Base-by-base conservation (phyloP, 2,329 filamentous ascomycete genomes). In the Aspergillus puulaauensis region DNA sequence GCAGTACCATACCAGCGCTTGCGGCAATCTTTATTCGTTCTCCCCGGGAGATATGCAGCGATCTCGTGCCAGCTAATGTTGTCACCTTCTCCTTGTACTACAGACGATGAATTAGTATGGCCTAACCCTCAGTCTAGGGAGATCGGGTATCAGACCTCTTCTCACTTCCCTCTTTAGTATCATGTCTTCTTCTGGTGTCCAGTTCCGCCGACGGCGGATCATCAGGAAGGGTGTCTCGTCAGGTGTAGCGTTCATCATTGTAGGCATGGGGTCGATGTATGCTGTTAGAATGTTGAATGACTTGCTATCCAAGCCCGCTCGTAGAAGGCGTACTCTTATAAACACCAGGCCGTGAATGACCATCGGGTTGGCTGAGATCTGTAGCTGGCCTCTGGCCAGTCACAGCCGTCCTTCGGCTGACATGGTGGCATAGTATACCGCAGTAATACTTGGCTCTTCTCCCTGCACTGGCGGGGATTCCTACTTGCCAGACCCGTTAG, bases 1-100 rank as follows among this genome's bases (percentile, higher is more conserved):
- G 54, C 48, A 5, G 52, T 56, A 19, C 54, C 47, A 27, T 59
- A 51, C 57, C 57, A 59, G 6, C 52, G 57, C 24, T 59, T 59
- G 24, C 57, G 52, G 17, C 52, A 59, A 15, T 59, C 57, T 41
- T 59, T 59, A 43, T 59, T 59, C 5, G 52, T 59, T 21, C 52
- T 33, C 14, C 52, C 52, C 4, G 57, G 52, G 2, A 59, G 57
- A 14, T 52, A 49, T 35, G 54, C 52, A 12, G 57, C 57, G 14
- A 59, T 59, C n/a, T 51, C 35, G n/a, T 50, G 45, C 57, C 57
- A 59, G 39, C 51, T 53, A 31, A 53, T 45, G 31, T 53, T 53
- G 51, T 53, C 51, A 39, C 31, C 51, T 40, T 39, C 21, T 6
- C 11, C 41, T 46, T 53, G 51, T 46, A 31, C 51, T 53, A 53